A percentile compares a stretch with the other conserved stretches of the same genome.
Evolutionary conservation across 345 rosid species (phyloP).

Genomic region (Atalantia buxifolia): DNA sequence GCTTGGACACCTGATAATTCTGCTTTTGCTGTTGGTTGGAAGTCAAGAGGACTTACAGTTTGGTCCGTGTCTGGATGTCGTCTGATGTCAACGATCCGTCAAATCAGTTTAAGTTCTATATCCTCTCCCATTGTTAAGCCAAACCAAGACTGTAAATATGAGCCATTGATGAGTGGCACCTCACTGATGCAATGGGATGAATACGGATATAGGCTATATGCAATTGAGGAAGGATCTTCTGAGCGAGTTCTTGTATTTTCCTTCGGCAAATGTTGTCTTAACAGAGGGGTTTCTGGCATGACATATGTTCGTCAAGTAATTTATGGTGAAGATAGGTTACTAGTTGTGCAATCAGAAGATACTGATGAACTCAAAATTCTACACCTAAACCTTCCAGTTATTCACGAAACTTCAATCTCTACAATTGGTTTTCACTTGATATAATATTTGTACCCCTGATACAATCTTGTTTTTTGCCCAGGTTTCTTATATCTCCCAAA

Average conservation of each 20-base stretch:
- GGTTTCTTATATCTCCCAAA: slow-evolving; percentile 88
- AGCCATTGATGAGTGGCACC: slow-evolving; percentile 87
- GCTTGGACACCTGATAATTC: slow-evolving; percentile 98
- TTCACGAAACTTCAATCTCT: slow-evolving; percentile 20
- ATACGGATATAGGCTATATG: slow-evolving; percentile 85
- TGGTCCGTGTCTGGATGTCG: slow-evolving; percentile 99
- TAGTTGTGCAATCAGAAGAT: slow-evolving; percentile 96
- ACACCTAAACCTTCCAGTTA: slow-evolving; percentile 95
- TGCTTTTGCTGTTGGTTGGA: slow-evolving; percentile 99
- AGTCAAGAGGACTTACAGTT: slow-evolving; percentile 87
- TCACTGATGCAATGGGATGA: slow-evolving; percentile 96
- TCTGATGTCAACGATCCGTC: slow-evolving; percentile 95
- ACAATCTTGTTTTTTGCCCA: slow-evolving; percentile 33
- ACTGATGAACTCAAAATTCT: slow-evolving; percentile 82
- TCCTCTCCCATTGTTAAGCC: slow-evolving; percentile 75
- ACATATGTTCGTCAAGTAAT: slow-evolving; percentile 90
- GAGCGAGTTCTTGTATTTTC: slow-evolving; percentile 92
- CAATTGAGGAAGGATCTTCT: slow-evolving; percentile 76
- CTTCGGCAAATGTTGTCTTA: slow-evolving; percentile 93
- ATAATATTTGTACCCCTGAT: slow-evolving; percentile 25
- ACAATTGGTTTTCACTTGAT: slow-evolving; percentile 13
- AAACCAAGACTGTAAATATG: slow-evolving; percentile 73
- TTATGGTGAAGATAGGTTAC: slow-evolving; percentile 93
- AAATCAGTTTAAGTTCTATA: slow-evolving; percentile 76
- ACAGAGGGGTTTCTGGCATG: slow-evolving; percentile 92